Base-by-base conservation (phyloP, 495 filamentous ascomycete genomes). In the Xanthoparmelia taractica region DNA sequence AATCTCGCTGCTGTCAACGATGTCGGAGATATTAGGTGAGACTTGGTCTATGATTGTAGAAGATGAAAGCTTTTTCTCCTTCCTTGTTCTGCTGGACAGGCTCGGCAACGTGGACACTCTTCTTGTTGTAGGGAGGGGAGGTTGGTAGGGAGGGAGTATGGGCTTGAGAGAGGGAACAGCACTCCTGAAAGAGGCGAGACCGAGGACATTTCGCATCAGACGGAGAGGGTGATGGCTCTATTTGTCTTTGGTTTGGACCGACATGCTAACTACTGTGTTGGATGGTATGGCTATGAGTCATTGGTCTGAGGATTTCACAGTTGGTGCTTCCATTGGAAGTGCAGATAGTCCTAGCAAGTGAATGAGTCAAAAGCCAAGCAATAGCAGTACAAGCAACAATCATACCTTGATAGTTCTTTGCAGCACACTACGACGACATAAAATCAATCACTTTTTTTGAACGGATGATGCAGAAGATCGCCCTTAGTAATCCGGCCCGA, bases 181-280 rank as follows among this genome's bases (percentile, higher is more conserved):
- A 45, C 29, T 45, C 60, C 13, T 40, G n/a, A 25, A 57, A 63
- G 13, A 27, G 52, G 50, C 27, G 37, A 37, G 2, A 25, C 52
- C 37, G 37, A 33, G 36, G 18, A 56, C 60, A 63, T 63, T 38
- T 63, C 52, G 60, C 60, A 63, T 63, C 25, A 57, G 37, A 11
- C n/a, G 37, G 17, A 43, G 36, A 13, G n/a, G 17, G 0, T 23
- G 31, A n/a, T 55, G 47, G 36, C 36, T 29, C 1, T 38, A 61
- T 29, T 7, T 17, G 20, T 31, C 11, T 2, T 17, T 1, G 6
- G 10, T 29, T 3, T 47, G 20, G 1, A 1, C 18, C 8, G 4
- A 36, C 34, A 36, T 36, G 34, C 5, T 36, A 1, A 23, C 45
- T 23, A 12, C 45, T 5, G 47, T 29, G 2, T 1, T 29, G 12